phyloP scores from a whole-genome alignment of 192 early-diverging fungal species.

The Piromyces sp. region DNA sequence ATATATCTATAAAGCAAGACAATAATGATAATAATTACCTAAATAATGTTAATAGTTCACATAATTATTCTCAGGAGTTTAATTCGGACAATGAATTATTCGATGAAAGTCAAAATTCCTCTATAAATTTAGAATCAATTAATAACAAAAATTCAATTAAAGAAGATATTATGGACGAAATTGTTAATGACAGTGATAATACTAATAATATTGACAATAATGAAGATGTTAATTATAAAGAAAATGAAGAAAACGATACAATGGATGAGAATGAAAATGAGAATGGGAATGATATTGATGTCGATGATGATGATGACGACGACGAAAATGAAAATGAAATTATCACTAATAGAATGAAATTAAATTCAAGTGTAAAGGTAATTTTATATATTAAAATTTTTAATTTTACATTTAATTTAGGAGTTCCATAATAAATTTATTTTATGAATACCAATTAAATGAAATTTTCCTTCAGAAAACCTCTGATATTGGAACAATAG shows the following conservation, averaged over 20 bases:
- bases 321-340: background rate
- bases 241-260: background rate
- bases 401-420: too few species aligned
- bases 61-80: background rate
- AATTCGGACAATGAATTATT: background rate
- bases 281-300: background rate
- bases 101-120: background rate
- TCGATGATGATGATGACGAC: background rate
- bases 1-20: too few species aligned
- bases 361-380: background rate
- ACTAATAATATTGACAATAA: background rate
- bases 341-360: background rate
- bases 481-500: constrained; percentile 44
- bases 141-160: background rate
- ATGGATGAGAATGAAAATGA: background rate
- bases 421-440: too few species aligned
- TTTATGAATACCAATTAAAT: too few species aligned
- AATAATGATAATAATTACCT: too few species aligned
- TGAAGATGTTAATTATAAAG: background rate
- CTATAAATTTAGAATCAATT: background rate
- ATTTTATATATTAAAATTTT: too few species aligned
- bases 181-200: too few species aligned
- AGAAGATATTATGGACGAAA: background rate
- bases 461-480: too few species aligned
- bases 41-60: background rate